Conservation (phyloP, 441 rosid species). For the Corymbia citriodora region DNA sequence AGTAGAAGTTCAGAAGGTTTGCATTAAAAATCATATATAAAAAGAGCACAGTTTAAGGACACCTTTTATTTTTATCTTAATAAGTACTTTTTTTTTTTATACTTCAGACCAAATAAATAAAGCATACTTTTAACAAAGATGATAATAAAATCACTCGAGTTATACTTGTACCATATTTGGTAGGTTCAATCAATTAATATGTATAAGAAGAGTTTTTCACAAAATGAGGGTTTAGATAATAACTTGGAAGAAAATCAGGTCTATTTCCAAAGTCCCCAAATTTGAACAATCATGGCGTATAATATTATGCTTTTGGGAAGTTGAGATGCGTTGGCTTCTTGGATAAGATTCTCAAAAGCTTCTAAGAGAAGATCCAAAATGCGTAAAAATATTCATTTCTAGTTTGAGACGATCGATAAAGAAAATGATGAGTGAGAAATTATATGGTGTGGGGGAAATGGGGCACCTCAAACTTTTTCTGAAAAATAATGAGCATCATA, state of each 20-base stretch:
- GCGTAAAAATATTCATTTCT: background rate
- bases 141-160: background rate
- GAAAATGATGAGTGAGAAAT: background rate
- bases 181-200: background rate
- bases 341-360: background rate
- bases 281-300: background rate
- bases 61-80: background rate
- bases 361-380: background rate
- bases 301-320: background rate
- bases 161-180: background rate
- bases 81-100: no score
- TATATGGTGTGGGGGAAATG: constrained; percentile 12
- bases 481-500: constrained; percentile 42
- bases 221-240: background rate
- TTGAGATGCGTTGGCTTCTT: background rate
- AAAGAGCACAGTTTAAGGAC: background rate
- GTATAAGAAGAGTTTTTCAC: background rate
- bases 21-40: background rate
- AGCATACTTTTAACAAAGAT: background rate
- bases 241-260: background rate
- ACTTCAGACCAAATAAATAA: background rate
- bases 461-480: constrained; percentile 23
- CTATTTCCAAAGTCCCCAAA: background rate
- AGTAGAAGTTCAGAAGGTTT: background rate
- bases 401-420: background rate